A percentile compares a stretch with the other conserved stretches of the same genome.
Conservation (phyloP, 2,329 filamentous ascomycete genomes). For the Penicillium sp. region DNA sequence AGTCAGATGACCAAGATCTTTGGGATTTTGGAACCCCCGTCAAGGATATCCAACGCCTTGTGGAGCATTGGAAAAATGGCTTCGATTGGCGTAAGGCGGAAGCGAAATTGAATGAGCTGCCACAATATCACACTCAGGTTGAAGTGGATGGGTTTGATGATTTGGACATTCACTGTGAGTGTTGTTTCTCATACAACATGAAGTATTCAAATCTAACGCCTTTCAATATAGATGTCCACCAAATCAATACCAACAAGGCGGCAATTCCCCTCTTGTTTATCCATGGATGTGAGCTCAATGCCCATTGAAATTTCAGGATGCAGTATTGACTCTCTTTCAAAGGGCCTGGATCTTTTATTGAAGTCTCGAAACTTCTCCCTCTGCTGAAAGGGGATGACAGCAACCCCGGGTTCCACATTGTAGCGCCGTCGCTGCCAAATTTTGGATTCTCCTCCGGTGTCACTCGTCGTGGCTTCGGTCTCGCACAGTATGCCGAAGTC, state of each 20-base stretch:
- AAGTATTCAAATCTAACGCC: background rate
- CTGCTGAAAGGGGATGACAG: constrained; percentile 40
- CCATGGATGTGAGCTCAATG: constrained; percentile 58
- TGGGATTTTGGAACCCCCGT: constrained; percentile 24
- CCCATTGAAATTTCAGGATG: background rate
- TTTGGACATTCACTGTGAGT: constrained; percentile 61
- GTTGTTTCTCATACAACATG: background rate
- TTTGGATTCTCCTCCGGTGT: constrained; percentile 57
- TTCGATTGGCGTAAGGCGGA: constrained; percentile 68
- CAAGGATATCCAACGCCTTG: constrained; percentile 49
- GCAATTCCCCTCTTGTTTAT: constrained; percentile 69
- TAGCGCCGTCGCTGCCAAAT: constrained; percentile 58
- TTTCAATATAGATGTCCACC: constrained; percentile 53
- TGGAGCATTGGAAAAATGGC: constrained; percentile 57
- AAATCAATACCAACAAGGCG: constrained; percentile 52
- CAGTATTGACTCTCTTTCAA: constrained; percentile 23
- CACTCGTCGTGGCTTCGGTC: constrained; percentile 52
- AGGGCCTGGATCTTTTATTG: constrained; percentile 67
- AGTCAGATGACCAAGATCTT: constrained; percentile 17
- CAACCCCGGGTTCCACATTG: constrained; percentile 54
- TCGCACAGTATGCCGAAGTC: constrained; percentile 65
- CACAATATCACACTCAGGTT: constrained; percentile 60
- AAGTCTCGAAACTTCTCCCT: constrained; percentile 50
- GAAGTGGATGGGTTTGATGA: constrained; percentile 60
- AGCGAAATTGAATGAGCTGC: constrained; percentile 59